phyloP scores from a whole-genome alignment of 202 grass and related monocot genomes.

The Zizania palustris region DNA sequence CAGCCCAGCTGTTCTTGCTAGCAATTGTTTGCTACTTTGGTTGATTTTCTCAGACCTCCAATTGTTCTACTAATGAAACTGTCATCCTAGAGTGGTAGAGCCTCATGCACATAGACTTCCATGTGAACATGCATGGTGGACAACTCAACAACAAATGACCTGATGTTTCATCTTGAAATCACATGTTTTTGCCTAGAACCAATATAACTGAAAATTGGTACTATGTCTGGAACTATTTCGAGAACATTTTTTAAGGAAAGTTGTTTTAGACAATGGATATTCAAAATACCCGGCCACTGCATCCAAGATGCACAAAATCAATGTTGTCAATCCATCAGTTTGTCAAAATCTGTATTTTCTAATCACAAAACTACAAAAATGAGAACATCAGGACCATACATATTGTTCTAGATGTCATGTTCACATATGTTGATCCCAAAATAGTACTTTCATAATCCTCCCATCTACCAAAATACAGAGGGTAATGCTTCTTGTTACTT shows the following conservation, averaged over 20 bases:
- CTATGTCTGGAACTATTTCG: neutral
- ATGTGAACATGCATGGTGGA: neutral
- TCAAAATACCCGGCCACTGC: too few species aligned
- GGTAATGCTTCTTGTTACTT: neutral
- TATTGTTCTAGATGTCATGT: constrained; percentile 12
- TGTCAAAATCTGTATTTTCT: neutral
- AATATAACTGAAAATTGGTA: constrained; percentile 2
- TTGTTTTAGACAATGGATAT: too few species aligned
- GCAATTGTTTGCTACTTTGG: neutral
- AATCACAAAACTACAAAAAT: neutral
- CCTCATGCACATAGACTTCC: neutral
- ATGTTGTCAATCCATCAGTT: neutral
- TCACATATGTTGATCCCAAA: neutral
- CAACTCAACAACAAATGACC: constrained; percentile 20
- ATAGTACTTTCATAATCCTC: neutral
- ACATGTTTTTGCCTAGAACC: neutral
- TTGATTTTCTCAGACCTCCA: constrained; percentile 18
- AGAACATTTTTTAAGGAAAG: neutral
- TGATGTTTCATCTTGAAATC: constrained; percentile 16
- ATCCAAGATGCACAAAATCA: too few species aligned
- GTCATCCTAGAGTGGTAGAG: neutral
- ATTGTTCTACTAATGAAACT: constrained; percentile 5
- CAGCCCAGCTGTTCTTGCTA: neutral
- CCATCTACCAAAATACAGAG: neutral
- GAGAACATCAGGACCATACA: constrained; percentile 1